phyloP scores from a whole-genome alignment of 2,329 filamentous ascomycete genomes.

The Xylaria digitata region DNA sequence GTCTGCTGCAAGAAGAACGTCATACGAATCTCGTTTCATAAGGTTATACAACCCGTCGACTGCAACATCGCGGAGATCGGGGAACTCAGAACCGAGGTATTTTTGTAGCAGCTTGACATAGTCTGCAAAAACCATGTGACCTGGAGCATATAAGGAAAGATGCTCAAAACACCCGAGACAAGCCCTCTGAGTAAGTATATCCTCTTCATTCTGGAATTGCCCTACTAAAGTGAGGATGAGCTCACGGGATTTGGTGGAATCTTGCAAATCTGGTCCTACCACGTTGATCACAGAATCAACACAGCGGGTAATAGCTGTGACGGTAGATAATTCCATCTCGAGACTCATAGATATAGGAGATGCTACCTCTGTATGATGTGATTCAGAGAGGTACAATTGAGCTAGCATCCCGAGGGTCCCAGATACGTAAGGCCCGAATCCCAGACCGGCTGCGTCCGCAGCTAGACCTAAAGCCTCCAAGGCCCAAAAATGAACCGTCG shows the following conservation, averaged over 20 bases:
- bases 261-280: slow-evolving; percentile 92
- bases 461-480: slow-evolving; percentile 87
- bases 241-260: slow-evolving; percentile 89
- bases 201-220: slow-evolving; percentile 82
- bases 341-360: slow-evolving; percentile 89
- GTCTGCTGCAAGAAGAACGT: slow-evolving; percentile 81
- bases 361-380: slow-evolving; percentile 85
- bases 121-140: slow-evolving; percentile 82
- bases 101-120: slow-evolving; percentile 87
- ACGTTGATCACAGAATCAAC: slow-evolving; percentile 98
- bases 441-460: slow-evolving; percentile 90
- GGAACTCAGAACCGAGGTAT: slow-evolving; percentile 76
- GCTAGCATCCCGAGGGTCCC: slow-evolving; percentile 93
- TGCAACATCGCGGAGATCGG: slow-evolving; percentile 79
- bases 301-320: slow-evolving; percentile 84
- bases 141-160: slow-evolving; percentile 89
- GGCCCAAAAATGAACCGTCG: slow-evolving; percentile 96
- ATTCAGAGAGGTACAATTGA: slow-evolving; percentile 90
- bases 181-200: slow-evolving; percentile 76
- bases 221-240: slow-evolving; percentile 87
- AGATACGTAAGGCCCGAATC: slow-evolving; percentile 89
- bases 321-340: slow-evolving; percentile 84
- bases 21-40: slow-evolving; percentile 90
- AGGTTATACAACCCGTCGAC: slow-evolving; percentile 91
- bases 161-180: slow-evolving; percentile 89